Conservation (phyloP, 495 filamentous ascomycete species). For the Penicillium angulare region DNA sequence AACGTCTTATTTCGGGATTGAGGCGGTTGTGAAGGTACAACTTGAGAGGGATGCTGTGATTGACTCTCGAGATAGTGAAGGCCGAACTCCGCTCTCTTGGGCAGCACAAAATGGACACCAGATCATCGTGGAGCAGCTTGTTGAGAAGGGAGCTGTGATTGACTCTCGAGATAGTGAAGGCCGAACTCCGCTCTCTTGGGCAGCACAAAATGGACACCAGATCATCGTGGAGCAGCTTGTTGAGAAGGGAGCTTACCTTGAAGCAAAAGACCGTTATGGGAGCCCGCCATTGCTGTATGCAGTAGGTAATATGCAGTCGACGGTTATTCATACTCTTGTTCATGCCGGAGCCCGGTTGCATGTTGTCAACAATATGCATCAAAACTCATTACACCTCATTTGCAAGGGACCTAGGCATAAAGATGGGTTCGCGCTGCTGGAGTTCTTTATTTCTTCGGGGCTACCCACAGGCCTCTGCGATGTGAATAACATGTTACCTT, state of each 20-base stretch:
- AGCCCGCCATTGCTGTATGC: background rate
- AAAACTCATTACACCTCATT: background rate
- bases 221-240: slow-evolving; percentile 21
- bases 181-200: slow-evolving; percentile 22
- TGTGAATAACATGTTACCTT: background rate
- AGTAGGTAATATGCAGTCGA: background rate
- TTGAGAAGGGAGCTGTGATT: slow-evolving; percentile 12
- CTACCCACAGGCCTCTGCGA: background rate
- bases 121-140: slow-evolving; percentile 12
- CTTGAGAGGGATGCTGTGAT: slow-evolving; percentile 12
- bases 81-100: slow-evolving; percentile 2
- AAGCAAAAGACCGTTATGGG: slow-evolving; percentile 9
- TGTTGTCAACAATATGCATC: background rate
- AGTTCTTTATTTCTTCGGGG: background rate
- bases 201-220: slow-evolving; percentile 24
- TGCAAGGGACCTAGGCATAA: background rate
- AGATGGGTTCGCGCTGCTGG: background rate
- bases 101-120: slow-evolving; percentile 1
- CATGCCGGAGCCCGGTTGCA: background rate
- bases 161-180: slow-evolving; percentile 12
- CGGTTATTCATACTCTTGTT: background rate
- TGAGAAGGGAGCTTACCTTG: slow-evolving; percentile 9
- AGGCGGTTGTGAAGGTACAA: slow-evolving; percentile 14
- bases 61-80: slow-evolving; percentile 5
- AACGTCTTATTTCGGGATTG: slow-evolving; percentile 18